Percentiles rank a stretch among this genome's conserved stretches.
Conservation (phyloP, 441 rosid species). For the Erodium trifolium region DNA sequence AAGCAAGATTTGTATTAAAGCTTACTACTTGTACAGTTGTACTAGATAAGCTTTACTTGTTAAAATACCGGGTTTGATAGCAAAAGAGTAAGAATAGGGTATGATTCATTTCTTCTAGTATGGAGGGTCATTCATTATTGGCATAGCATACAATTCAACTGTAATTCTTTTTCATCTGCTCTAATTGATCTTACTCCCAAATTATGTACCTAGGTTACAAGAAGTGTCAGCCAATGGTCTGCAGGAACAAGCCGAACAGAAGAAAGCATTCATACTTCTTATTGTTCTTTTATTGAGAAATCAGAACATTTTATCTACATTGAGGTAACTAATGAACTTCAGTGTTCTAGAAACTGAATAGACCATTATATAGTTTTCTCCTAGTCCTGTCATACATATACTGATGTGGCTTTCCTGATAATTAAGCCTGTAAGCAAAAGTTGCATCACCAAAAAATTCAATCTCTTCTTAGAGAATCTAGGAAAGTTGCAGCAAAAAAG, state of each 20-base stretch:
- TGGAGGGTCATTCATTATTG: background rate
- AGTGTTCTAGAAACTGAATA: background rate
- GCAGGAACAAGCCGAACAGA: conserved; percentile 78
- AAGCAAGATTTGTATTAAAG: background rate
- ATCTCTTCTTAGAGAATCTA: background rate
- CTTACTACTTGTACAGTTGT: background rate
- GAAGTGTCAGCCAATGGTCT: conserved; percentile 75
- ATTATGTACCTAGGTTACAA: conserved; percentile 27
- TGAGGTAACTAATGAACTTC: conserved; percentile 49
- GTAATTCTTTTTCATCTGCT: background rate
- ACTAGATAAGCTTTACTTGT: background rate
- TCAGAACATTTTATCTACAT: conserved; percentile 90
- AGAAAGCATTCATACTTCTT: conserved; percentile 89
- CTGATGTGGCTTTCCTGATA: background rate
- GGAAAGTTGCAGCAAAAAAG: background rate
- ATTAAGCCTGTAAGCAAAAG: background rate
- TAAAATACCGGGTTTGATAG: background rate
- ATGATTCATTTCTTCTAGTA: background rate
- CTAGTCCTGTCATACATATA: background rate
- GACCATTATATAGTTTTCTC: background rate
- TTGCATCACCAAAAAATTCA: background rate
- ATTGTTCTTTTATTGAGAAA: conserved; percentile 79
- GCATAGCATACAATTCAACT: background rate
- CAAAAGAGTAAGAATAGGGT: background rate
- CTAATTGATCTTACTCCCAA: background rate